Base-by-base conservation (phyloP, 139 green algal species). In the Volvox reticuliferus region DNA sequence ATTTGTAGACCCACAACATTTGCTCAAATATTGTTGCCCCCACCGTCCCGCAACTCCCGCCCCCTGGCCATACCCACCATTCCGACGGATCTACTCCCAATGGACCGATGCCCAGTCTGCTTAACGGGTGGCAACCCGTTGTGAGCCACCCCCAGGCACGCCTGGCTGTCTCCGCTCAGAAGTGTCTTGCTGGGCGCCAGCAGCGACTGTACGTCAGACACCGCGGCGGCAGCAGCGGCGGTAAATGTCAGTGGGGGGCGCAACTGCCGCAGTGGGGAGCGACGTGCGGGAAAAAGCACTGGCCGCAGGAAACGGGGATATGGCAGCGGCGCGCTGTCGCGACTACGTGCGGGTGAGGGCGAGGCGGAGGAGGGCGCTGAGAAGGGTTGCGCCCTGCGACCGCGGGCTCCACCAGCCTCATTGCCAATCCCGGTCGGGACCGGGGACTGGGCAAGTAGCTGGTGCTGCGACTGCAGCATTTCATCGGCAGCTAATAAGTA, bases 81-180 rank as follows among this genome's bases (percentile, higher is more conserved):
- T n/a, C 65, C 65, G 65, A 88, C 33, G 26, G 83, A 88, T 21
- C 83, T 55, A 68, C 83, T 88, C 22, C 83, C 83, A 1, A 89
- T 82, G n/a, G 85, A 89, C 33, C 85, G 85, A 30, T 89, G 85
- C 28, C 85, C 85, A 0, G 16, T 82, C 22, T 30, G 37, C 37
- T 89, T 89, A 16, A 89, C 85, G 0, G 85, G 85, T 36, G 85
- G 85, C 69, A 89, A 71, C 0, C 69, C 69, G 37, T 55, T 55
- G 28, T 36, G 33, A 26, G 16, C 65, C 30, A 28, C 6, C 22
- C 3, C 69, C 44, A 80, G 16, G 32, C 44, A 55, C 28, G 82
- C 21, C 20, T 79, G 22, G 82, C 82, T 67, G 37, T 89, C 85
- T 33, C 33, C 69, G 44, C 85, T 89, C 44, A 21, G 14, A 20